A percentile compares a stretch with the other conserved stretches of the same genome.
These are phyloP conservation scores for Haematococcus lacustris DNA, from an alignment of 139 green algal species.

Conservation along the genomic window DNA sequence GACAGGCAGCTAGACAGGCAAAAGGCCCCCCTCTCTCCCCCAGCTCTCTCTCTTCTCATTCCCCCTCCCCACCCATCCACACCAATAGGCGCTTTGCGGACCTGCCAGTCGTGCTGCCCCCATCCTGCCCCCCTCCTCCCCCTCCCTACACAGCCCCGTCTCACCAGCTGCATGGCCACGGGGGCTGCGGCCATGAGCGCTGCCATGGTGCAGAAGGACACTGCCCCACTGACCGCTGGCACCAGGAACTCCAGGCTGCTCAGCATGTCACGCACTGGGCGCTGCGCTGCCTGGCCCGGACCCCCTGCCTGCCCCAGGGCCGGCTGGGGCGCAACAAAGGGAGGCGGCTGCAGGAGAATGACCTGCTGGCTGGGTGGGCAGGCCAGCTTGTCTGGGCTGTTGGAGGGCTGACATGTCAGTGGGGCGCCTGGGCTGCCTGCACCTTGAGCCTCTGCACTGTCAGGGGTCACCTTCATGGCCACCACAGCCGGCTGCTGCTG, in stretches of 20 bases:
- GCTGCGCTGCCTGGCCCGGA: background rate
- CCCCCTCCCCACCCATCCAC: background rate
- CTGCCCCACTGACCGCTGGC: background rate
- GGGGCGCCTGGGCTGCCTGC: background rate
- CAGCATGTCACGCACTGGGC: no score
- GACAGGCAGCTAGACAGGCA: background rate
- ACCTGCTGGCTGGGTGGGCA: background rate
- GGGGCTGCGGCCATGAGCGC: background rate
- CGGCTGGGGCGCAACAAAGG: background rate
- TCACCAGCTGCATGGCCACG: slow-evolving; percentile 2
- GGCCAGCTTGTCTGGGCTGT: background rate
- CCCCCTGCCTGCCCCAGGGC: background rate
- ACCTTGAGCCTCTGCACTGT: background rate
- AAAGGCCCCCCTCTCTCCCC: background rate
- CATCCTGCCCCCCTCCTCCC: background rate
- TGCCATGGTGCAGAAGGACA: slow-evolving; percentile 3
- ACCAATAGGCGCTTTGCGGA: background rate
- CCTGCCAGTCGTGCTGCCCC: background rate
- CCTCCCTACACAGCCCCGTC: background rate
- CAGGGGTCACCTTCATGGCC: background rate
- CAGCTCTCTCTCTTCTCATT: background rate
- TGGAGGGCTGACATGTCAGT: background rate
- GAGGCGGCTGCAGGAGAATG: background rate
- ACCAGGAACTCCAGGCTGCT: background rate
- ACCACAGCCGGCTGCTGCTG: background rate